Evolutionary conservation across 352 stramenopile species (phyloP), one percentile per base, ranked within the genome.

Genomic region (Labyrinthula sp.): DNA sequence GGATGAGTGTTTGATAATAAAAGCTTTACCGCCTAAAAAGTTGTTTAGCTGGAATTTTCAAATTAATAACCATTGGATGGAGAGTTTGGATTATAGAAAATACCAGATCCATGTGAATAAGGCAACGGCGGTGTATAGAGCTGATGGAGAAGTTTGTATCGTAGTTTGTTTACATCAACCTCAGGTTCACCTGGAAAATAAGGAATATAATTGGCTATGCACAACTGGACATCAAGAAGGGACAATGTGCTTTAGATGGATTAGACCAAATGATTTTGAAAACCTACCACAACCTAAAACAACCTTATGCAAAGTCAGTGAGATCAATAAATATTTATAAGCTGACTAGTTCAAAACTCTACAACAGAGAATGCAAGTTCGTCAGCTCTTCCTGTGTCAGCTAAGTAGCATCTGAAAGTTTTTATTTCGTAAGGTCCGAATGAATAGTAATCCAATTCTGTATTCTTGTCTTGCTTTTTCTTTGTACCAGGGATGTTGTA

Each of bases 41-140:
- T 27, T 30, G 21, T 18, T 9, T 4, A 52, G 31, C 9, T 52
- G 43, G 43, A 52, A 52, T 22, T 52, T 52, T 35, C 43, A 52
- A 20, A n/a, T 54, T 8, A 52, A 52, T 3, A 52, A 52, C 34
- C 30, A 52, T 20, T 52, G 43, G 43, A 52, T 52, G 43, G 43
- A 52, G 35, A 28, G 18, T 6, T 35, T 52, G n/a, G 43, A 52
- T 22, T 52, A 36, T 34, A 23, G 43, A 12, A 45, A 52, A 24
- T 17, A 50, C n/a, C 34, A 41, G 18, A 37, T 52, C 9, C 43
- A 52, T 15, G 37, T 52, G 24, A 52, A 52, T 20, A 52, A 47
- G 34, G 17, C 1, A 22, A 7, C 30, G 21, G 43, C 43, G 5
- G 47, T 45, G 18, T 52, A 52, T n/a, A 31, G 35, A 12, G 12